phyloP scores from a whole-genome alignment of 164 flowering plant species.

The Chimonanthus praecox region DNA sequence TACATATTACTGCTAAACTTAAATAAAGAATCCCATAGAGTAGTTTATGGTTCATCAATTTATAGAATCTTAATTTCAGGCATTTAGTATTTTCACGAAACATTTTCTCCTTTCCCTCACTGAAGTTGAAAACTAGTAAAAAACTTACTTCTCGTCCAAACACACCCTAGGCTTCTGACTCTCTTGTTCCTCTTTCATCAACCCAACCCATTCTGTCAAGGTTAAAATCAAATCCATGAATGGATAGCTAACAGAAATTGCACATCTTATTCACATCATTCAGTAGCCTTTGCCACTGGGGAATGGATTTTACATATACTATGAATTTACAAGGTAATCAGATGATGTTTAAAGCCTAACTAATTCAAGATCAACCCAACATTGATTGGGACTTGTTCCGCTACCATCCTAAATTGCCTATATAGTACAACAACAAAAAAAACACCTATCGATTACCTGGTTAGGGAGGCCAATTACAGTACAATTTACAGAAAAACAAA shows the following conservation, averaged over 20 bases:
- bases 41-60: too few relatives aligned
- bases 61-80: too few relatives aligned
- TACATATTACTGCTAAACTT: too few relatives aligned
- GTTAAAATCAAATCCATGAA: background rate
- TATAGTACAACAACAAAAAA: background rate
- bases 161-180: too few relatives aligned
- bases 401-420: background rate
- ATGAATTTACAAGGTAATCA: background rate
- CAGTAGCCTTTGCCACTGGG: background rate
- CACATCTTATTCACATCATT: background rate
- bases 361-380: conserved; percentile 5
- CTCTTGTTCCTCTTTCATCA: background rate
- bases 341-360: background rate
- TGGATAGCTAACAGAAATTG: background rate
- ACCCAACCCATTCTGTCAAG: background rate
- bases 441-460: background rate
- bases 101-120: background rate
- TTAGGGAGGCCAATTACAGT: background rate
- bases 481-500: conserved; percentile 14
- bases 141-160: too few relatives aligned
- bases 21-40: too few relatives aligned
- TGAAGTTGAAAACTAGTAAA: background rate
- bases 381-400: background rate
- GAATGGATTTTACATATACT: background rate
- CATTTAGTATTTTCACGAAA: too few relatives aligned